These are phyloP conservation scores for Saccharomyces kudriavzevii DNA, from an alignment of 805 yeast species.

Conservation along the genomic window DNA sequence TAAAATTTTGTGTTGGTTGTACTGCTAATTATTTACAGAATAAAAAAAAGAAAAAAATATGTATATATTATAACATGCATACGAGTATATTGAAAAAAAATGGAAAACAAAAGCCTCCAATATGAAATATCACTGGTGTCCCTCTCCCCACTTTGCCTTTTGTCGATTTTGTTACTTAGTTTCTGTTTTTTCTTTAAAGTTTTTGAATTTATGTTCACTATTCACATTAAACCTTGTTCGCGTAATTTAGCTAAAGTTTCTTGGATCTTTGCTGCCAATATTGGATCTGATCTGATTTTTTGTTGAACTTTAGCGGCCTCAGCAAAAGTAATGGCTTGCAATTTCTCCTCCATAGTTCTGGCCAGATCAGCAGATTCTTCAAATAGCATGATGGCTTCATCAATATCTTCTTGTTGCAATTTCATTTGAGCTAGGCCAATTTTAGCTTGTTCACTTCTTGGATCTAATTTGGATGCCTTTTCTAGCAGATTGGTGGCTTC, in stretches of 20 bases:
- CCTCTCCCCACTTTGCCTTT: not conserved
- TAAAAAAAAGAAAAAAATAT: not conserved
- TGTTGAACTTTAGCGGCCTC: slow-evolving; percentile 90
- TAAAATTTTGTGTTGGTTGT: not conserved
- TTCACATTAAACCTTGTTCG: slow-evolving; percentile 24
- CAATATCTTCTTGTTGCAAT: slow-evolving; percentile 73
- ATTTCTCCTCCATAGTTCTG: slow-evolving; percentile 76
- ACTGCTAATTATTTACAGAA: not conserved
- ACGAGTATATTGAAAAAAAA: not conserved
- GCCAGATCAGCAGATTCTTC: slow-evolving; percentile 77
- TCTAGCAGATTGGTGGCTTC: slow-evolving; percentile 59
- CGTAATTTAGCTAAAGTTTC: slow-evolving; percentile 43
- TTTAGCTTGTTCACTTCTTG: slow-evolving; percentile 81
- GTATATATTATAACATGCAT: not conserved
- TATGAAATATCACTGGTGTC: not conserved
- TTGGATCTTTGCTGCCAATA: slow-evolving; percentile 51
- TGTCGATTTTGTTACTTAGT: not conserved
- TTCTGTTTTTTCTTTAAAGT: not conserved
- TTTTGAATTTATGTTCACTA: not conserved
- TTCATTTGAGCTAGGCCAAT: slow-evolving; percentile 87
- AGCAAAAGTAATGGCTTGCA: slow-evolving; percentile 83
- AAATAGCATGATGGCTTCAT: slow-evolving; percentile 73
- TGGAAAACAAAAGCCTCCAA: not conserved
- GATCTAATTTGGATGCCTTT: slow-evolving; percentile 75
- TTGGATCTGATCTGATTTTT: slow-evolving; percentile 63